These are phyloP conservation scores for Stylonectria norvegica DNA, from an alignment of 2,329 filamentous ascomycete genomes.

Conservation along the genomic window DNA sequence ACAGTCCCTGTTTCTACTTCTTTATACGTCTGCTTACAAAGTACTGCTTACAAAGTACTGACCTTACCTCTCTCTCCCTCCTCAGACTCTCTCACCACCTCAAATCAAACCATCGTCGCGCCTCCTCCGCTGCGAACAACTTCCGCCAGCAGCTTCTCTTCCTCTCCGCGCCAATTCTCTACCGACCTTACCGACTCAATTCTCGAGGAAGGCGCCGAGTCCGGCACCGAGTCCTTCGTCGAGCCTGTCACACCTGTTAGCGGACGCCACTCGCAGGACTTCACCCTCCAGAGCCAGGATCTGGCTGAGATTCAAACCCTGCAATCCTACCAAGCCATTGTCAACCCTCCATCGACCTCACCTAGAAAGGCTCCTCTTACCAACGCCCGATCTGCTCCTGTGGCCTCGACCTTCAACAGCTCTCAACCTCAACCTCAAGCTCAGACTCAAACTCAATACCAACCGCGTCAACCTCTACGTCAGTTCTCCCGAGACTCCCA, in stretches of 20 bases:
- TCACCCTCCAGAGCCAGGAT: conserved; percentile 43
- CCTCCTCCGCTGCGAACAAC: conserved; percentile 18
- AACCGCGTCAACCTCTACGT: too few relatives aligned
- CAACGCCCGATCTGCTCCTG: too few relatives aligned
- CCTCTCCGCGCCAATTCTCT: conserved; percentile 45
- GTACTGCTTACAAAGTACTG: too few relatives aligned
- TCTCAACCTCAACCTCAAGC: conserved; percentile 3
- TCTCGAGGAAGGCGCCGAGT: conserved; percentile 56
- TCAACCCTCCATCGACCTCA: conserved; percentile 6
- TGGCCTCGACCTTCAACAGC: background rate
- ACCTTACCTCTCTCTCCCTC: too few relatives aligned
- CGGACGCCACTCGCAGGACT: conserved; percentile 53
- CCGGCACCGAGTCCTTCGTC: conserved; percentile 55
- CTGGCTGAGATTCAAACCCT: conserved; percentile 30
- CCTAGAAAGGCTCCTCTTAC: background rate
- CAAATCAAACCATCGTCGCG: conserved; percentile 26
- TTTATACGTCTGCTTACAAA: too few relatives aligned
- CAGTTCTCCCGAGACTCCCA: too few relatives aligned
- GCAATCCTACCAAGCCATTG: conserved; percentile 22
- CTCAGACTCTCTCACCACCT: too few relatives aligned
- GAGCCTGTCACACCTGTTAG: conserved; percentile 62
- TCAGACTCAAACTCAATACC: too few relatives aligned
- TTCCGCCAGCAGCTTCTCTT: conserved; percentile 24
- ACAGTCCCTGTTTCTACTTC: too few relatives aligned
- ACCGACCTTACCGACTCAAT: conserved; percentile 52